These are phyloP conservation scores for Astragalus glycyphyllos DNA, from an alignment of 306 rosid genomes.

Conservation along the genomic window DNA sequence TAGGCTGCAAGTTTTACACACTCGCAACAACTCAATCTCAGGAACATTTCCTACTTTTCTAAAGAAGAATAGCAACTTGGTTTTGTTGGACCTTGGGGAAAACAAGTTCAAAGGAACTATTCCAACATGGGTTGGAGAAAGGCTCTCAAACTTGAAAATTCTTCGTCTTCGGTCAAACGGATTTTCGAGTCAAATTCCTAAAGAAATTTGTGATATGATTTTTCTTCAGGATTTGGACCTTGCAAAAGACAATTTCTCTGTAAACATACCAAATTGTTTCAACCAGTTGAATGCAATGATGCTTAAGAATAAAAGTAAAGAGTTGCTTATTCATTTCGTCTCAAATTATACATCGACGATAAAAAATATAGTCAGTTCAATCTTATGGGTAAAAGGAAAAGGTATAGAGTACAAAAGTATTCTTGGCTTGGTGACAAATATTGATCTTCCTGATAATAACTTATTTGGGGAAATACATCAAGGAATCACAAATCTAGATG, in stretches of 20 bases:
- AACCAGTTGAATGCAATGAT: slow-evolving; percentile 37
- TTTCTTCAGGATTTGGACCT: slow-evolving; percentile 34
- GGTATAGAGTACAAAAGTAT: neutral
- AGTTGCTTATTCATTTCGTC: neutral
- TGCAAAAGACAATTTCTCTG: slow-evolving; percentile 38
- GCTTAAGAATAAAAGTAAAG: neutral
- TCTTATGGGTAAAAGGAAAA: neutral
- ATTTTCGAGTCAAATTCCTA: neutral
- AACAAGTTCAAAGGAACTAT: neutral
- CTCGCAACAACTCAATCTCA: neutral
- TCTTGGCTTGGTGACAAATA: neutral
- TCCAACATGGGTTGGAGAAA: slow-evolving; percentile 25
- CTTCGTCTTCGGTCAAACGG: neutral
- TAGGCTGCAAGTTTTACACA: no score
- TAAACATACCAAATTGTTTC: slow-evolving; percentile 39
- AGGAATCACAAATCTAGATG: slow-evolving; percentile 6
- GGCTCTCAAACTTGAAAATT: neutral
- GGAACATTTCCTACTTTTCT: neutral
- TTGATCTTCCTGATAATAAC: slow-evolving; percentile 12
- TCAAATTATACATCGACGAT: no score
- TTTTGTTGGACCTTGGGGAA: slow-evolving; percentile 9
- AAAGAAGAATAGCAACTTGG: neutral
- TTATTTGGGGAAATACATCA: neutral
- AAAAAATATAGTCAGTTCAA: neutral
- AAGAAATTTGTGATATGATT: neutral